These are phyloP conservation scores for Chrysoporthe puriensis DNA, from an alignment of 2,329 filamentous ascomycete genomes.

Conservation along the genomic window DNA sequence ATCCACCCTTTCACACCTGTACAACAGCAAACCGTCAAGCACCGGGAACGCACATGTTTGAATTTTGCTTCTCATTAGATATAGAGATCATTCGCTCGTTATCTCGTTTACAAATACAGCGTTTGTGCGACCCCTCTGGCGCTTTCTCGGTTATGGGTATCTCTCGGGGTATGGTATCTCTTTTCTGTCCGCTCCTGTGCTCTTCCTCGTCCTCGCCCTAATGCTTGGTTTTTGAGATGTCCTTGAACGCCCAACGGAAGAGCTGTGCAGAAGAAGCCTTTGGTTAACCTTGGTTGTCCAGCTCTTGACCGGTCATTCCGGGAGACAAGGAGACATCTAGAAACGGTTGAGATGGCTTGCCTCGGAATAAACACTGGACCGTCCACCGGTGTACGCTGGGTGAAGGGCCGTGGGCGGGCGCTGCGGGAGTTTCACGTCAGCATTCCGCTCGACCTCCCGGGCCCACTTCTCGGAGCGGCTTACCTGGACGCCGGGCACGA, in stretches of 20 bases:
- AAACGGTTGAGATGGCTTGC: slow-evolving; percentile 55
- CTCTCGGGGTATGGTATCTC: background rate
- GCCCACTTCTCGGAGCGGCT: slow-evolving; percentile 4
- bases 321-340: slow-evolving; percentile 34
- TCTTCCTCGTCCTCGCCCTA: background rate
- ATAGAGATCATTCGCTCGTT: slow-evolving; percentile 11
- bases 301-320: background rate
- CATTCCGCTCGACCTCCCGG: background rate
- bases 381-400: slow-evolving; percentile 50
- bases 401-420: slow-evolving; percentile 63
- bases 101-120: background rate
- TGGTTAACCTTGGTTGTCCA: slow-evolving; percentile 12
- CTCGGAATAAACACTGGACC: slow-evolving; percentile 48
- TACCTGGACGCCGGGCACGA: slow-evolving; percentile 52
- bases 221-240: background rate
- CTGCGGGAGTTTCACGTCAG: slow-evolving; percentile 30
- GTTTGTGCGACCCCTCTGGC: background rate
- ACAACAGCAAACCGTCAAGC: background rate
- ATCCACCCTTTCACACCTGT: background rate
- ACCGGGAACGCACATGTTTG: background rate
- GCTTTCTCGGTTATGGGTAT: background rate
- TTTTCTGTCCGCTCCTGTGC: background rate
- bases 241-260: slow-evolving; percentile 16
- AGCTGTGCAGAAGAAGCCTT: slow-evolving; percentile 10
- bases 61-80: slow-evolving; percentile 11